Conservation (phyloP, 106 monocot genomes). For the Dendrobium huoshanense region DNA sequence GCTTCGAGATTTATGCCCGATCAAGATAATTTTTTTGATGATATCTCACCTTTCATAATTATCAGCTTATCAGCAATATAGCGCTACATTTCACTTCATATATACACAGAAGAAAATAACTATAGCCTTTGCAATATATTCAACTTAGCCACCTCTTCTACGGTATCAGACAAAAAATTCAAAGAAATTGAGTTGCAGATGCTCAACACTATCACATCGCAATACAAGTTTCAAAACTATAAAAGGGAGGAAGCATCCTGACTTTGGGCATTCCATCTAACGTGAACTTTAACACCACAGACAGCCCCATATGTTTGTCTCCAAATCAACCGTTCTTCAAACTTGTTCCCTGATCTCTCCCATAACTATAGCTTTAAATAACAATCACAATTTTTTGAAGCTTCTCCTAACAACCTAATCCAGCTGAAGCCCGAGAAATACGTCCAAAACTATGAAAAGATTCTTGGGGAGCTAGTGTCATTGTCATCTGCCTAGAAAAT, state of each 20-base stretch:
- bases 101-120: neutral
- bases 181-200: neutral
- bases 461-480: constrained; percentile 33
- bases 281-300: neutral
- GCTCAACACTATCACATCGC: neutral
- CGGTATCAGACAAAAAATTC: neutral
- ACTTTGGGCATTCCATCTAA: neutral
- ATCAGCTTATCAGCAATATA: neutral
- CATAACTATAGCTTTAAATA: constrained; percentile 19
- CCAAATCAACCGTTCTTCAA: neutral
- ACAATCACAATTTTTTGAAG: constrained; percentile 21
- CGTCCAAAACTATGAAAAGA: constrained; percentile 27
- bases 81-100: neutral
- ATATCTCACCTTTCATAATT: no score
- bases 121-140: neutral
- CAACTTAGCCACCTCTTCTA: neutral
- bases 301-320: neutral
- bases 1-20: no score
- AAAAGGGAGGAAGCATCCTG: neutral
- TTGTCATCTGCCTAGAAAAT: constrained; percentile 22
- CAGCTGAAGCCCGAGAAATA: constrained; percentile 19
- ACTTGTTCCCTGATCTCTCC: constrained; percentile 12
- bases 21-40: no score
- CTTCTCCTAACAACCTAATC: constrained; percentile 18
- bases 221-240: neutral